phyloP scores from a whole-genome alignment of 2,329 filamentous ascomycete species.

The Botrytis fragariae region DNA sequence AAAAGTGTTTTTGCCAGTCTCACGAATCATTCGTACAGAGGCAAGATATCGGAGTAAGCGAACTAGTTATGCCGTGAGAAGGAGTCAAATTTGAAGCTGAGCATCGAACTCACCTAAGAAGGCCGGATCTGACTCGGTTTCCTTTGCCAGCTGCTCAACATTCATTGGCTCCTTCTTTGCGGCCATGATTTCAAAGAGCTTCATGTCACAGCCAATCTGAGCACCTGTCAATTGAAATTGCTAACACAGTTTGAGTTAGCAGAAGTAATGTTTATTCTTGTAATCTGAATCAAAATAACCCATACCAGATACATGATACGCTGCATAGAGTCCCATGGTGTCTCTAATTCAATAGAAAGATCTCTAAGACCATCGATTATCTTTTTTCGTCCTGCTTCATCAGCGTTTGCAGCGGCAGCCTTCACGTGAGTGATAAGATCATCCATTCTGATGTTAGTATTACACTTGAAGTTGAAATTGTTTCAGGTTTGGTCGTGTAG shows the following conservation, averaged over 20 bases:
- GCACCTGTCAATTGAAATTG: slow-evolving; percentile 17
- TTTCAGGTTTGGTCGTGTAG: not conserved
- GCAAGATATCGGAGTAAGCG: slow-evolving; percentile 16
- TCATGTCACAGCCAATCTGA: slow-evolving; percentile 14
- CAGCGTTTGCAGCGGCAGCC: not conserved
- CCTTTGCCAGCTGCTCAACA: slow-evolving; percentile 1
- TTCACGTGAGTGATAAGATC: slow-evolving; percentile 1
- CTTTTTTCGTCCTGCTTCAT: slow-evolving; percentile 16
- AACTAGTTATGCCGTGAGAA: not conserved
- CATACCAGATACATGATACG: slow-evolving; percentile 17
- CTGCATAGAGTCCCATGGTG: slow-evolving; percentile 19
- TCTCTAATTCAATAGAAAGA: slow-evolving; percentile 18
- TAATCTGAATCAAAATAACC: no score
- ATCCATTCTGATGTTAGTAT: slow-evolving; percentile 2
- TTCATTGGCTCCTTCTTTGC: slow-evolving; percentile 8
- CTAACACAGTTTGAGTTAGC: not conserved
- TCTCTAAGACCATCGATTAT: slow-evolving; percentile 13
- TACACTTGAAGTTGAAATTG: no score
- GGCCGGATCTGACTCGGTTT: slow-evolving; percentile 2
- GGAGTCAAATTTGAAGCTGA: not conserved
- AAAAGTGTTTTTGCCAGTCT: slow-evolving; percentile 13
- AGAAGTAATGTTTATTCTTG: not conserved
- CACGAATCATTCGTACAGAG: slow-evolving; percentile 14
- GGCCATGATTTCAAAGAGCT: slow-evolving; percentile 5
- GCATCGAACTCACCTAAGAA: not conserved